Evolutionary conservation across 441 rosid species (phyloP).

Genomic region (Brassica balearica): DNA sequence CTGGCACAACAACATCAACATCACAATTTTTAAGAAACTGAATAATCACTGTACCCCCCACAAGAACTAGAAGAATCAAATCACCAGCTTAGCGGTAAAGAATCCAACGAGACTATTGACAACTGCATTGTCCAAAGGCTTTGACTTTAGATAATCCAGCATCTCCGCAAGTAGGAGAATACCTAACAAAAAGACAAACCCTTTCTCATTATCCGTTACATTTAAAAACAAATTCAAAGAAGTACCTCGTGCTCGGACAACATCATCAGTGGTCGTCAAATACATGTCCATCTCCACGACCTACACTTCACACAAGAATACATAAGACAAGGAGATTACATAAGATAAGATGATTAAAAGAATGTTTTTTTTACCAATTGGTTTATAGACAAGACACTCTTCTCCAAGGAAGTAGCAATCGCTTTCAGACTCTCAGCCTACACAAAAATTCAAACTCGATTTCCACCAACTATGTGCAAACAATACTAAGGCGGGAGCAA

Average conservation of each 20-base stretch:
- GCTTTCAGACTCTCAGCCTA: conserved; percentile 71
- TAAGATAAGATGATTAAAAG: neutral
- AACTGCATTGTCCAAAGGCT: conserved; percentile 62
- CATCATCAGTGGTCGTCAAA: conserved; percentile 71
- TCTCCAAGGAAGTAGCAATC: conserved; percentile 68
- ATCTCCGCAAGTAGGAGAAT: conserved; percentile 84
- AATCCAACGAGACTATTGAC: conserved; percentile 68
- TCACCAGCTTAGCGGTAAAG: conserved; percentile 79
- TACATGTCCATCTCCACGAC: conserved; percentile 87
- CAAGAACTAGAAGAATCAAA: conserved; percentile 8
- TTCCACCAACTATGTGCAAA: neutral
- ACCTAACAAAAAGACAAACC: conserved; percentile 49
- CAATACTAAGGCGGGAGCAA: neutral
- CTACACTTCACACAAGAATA: conserved; percentile 43
- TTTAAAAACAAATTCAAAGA: neutral
- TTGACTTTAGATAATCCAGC: conserved; percentile 57
- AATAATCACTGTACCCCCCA: neutral
- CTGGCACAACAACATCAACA: conserved; percentile 57
- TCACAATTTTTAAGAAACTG: neutral
- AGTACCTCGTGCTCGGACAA: conserved; percentile 80
- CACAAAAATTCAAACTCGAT: too few species aligned
- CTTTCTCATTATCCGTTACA: neutral
- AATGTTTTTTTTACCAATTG: conserved; percentile 53
- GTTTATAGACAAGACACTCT: conserved; percentile 53
- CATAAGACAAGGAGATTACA: neutral